Base-by-base conservation (phyloP, 2,329 filamentous ascomycete species). In the Diplodia scrobiculata region DNA sequence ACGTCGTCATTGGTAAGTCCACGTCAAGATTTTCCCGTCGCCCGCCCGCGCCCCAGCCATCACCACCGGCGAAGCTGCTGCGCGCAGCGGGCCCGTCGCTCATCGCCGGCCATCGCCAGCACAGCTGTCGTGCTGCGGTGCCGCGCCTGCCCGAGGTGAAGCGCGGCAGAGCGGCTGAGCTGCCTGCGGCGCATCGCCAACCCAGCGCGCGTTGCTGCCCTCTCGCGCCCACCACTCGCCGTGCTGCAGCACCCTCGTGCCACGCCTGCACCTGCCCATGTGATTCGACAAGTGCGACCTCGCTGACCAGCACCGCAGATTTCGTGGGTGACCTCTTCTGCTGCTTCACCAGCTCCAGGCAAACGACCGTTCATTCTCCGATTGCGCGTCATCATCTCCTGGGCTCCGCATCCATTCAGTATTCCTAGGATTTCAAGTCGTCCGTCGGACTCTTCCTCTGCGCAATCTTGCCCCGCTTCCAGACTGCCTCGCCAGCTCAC, bases 341-440 rank as follows among this genome's bases (percentile, higher is more conserved):
- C 69, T 69, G 68, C 69, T 66, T 71, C 70, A 69, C 68, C 71
- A 65, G 69, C 67, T 67, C 68, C 63, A 55, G 64, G 63, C 73
- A 67, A 70, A 72, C 75, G 70, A 70, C 73, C 72, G 71, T 75
- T 62, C 75, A 68, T 74, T 75, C 73, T 68, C 70, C 69, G 69
- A 70, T 71, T 70, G 71, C 72, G 71, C 71, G 67, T 66, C 69
- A 58, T 58, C 54, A 47, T 60, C 55, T 60, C 71, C 71, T 72
- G 75, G 72, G 71, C 75, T 75, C 41, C 55, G 13, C 48, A 32
- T 67, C 71, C 70, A 70, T 73, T 66, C 64, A 66, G 54, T 58
- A 68, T 63, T 67, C 48, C 65, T 67, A 67, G 52, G 65, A 19
- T 52, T 50, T 60, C 45, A 45, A 53, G 51, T 32, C 34, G 32